Base-by-base conservation (phyloP, 176 grass and related monocot species). In the Eremochloa ophiuroides region DNA sequence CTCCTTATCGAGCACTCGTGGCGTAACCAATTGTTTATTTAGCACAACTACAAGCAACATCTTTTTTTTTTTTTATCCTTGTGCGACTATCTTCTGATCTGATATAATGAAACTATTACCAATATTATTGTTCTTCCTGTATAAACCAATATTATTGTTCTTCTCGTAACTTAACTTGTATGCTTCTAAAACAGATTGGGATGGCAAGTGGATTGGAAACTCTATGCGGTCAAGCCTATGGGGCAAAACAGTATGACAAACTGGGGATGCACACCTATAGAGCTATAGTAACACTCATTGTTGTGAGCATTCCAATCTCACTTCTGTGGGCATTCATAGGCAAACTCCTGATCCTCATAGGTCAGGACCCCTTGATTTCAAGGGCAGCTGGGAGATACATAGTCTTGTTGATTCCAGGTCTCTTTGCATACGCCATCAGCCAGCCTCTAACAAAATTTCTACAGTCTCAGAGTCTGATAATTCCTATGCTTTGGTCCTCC, bases 181-280 rank as follows among this genome's bases (percentile, higher is more conserved):
- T 79, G 14, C 59, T 87, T 87, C 41, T 51, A 40, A 27, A 78
- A 84, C 87, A 98, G 92, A 66, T 93, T 86, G 95, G 92, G 67
- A 95, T 98, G 95, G 92, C 95, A 67, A 91, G 86, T 37, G 91
- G 87, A 42, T 76, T 97, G 56, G 94, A 97, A 86, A 97, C 94
- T 69, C 85, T 94, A 30, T 92, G 89, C 2, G 94, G 94, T 16
- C 91, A 97, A 92, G 94, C 94, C 56, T 97, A 92, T 17, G 94
- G 94, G 2, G 94, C 94, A 10, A 76, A 97, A 77, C 89, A 87
- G 46, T 92, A 94, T 1, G 75, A 86, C 26, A 92, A 73, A 39
- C 60, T 97, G 59, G 94, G 89, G 77, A 43, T 89, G 41, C 89
- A 97, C 53, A 94, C 87, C 13, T 97, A 94, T 9, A 85, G 87